Conservation (phyloP, 176 grass and related monocot genomes). For the Alopecurus myosuroides region DNA sequence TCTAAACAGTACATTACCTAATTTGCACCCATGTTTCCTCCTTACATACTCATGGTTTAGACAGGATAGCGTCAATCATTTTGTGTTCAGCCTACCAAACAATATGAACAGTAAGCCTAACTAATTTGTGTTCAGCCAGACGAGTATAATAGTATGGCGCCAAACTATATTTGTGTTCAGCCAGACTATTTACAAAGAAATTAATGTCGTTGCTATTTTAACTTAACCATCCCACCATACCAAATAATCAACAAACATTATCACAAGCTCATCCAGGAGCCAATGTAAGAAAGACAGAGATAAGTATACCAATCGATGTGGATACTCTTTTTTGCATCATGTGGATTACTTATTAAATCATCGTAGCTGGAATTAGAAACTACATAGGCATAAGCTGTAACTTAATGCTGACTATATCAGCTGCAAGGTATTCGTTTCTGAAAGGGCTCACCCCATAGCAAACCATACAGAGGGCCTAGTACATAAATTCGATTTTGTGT, state of each 20-base stretch:
- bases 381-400: background rate
- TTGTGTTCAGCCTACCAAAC: no score
- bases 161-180: no score
- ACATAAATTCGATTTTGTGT: background rate
- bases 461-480: background rate
- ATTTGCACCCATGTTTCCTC: no score
- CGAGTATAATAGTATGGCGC: no score
- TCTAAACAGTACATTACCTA: background rate
- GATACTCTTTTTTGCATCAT: background rate
- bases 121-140: no score
- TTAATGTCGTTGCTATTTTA: background rate
- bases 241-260: background rate
- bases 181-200: background rate
- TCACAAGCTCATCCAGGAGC: background rate
- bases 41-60: no score
- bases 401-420: background rate
- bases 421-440: background rate
- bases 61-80: no score
- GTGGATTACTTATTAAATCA: background rate
- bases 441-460: background rate
- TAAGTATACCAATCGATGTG: background rate
- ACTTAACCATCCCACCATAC: background rate
- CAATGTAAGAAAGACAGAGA: background rate
- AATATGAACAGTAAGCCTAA: no score
- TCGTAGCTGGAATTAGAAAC: background rate